Evolutionary conservation across 345 rosid genomes (phyloP).

Genomic region (Hibiscus trionum): DNA sequence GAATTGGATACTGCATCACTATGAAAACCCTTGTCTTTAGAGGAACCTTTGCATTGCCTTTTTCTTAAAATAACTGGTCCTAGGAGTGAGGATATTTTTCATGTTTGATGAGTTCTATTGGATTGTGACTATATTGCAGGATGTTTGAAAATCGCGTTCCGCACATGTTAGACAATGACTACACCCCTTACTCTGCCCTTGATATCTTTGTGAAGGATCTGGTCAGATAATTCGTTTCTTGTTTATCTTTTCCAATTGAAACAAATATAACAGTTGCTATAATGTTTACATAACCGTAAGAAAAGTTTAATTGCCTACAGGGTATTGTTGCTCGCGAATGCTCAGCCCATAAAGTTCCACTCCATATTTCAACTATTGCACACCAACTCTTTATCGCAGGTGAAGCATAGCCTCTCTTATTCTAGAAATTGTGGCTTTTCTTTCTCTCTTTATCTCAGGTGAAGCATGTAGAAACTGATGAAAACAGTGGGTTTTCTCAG

Average conservation of each 20-base stretch:
- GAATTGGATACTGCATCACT: background rate
- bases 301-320: conserved; percentile 33
- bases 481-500: too few relatives aligned
- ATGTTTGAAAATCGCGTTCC: conserved; percentile 98
- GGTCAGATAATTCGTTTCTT: conserved; percentile 37
- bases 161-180: conserved; percentile 89
- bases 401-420: conserved; percentile 15
- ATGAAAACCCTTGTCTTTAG: background rate
- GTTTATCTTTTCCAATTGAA: background rate
- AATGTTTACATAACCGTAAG: background rate
- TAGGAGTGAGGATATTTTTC: background rate
- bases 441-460: background rate
- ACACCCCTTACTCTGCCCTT: conserved; percentile 89
- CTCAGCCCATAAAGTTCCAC: conserved; percentile 65
- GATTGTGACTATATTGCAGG: conserved; percentile 44
- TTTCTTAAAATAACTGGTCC: background rate
- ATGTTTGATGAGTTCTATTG: background rate
- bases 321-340: conserved; percentile 83
- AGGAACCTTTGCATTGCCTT: background rate
- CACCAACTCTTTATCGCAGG: conserved; percentile 86
- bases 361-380: conserved; percentile 70
- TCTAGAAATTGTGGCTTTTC: background rate
- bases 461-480: too few relatives aligned
- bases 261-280: background rate
- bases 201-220: conserved; percentile 96